Evolutionary conservation across 805 yeast species (phyloP), one percentile per base, ranked within the genome.

Genomic region (Zygosaccharomyces rouxii): DNA sequence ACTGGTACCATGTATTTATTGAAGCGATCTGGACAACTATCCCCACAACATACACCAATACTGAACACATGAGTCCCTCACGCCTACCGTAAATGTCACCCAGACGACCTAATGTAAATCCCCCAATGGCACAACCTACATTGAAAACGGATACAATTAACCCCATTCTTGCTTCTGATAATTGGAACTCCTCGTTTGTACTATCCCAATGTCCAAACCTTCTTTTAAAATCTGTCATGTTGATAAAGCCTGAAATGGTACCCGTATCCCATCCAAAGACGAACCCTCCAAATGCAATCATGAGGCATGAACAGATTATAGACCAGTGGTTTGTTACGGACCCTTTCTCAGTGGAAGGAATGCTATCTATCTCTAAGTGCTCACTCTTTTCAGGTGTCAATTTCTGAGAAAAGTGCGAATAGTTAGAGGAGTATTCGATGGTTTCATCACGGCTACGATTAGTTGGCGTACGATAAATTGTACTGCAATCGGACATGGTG

Each of bases 211-310:
- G 46, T 62, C 88, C 89, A 57, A 83, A 84, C 62, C 87, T 73
- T 35, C 60, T 54, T 44, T 68, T 63, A 70, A 78, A 83, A 60
- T 82, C 84, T 16, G 76, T 57, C 60, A 64, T 65, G 62, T 79
- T 77, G 48, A 83, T 83, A 59, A 83, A 81, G 53, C 88, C 88
- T n/a, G 86, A 79, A 62, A 83, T 80, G 54, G 88, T 83, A 73
- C 89, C 89, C 29, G 88, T 83, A 69, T 83, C 89, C 76, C 83
- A 83, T 55, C 89, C 89, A 58, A 81, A 83, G 42, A 83, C 84
- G 79, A 81, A 78, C 31, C 64, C 64, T 51, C 64, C 64, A 46
- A 60, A 60, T 22, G 64, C 60, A 47, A 60, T 59, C 60, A 59
- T 55, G 22, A 58, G 41, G 54, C 62, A 58, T 41, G 82, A 83